phyloP scores from a whole-genome alignment of 495 filamentous ascomycete genomes.

The Aspergillus funiculosus region DNA sequence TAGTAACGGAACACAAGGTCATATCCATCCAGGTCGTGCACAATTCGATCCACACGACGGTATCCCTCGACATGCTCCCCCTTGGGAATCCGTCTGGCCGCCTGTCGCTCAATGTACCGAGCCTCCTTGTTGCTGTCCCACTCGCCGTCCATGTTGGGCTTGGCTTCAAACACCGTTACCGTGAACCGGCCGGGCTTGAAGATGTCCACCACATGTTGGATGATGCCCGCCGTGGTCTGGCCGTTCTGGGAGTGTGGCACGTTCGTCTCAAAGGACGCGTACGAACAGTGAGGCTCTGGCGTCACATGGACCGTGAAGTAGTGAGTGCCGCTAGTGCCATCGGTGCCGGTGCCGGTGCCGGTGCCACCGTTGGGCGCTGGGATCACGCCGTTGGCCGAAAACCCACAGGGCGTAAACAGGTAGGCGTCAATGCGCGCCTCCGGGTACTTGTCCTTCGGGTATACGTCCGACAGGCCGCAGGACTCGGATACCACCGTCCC shows the following conservation, averaged over 20 bases:
- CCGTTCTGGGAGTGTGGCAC: constrained; percentile 87
- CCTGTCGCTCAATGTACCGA: constrained; percentile 42
- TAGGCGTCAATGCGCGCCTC: constrained; percentile 95
- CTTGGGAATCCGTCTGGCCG: constrained; percentile 51
- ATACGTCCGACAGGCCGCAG: constrained; percentile 86
- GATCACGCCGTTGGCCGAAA: constrained; percentile 95
- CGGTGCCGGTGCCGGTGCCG: constrained; percentile 45
- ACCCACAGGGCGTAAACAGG: constrained; percentile 94
- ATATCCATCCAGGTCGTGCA: constrained; percentile 96
- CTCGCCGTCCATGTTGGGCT: constrained; percentile 47
- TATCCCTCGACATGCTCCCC: constrained; percentile 88
- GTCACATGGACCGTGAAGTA: constrained; percentile 99
- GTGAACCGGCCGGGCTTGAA: constrained; percentile 96
- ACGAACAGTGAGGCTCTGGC: constrained; percentile 96
- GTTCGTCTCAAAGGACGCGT: constrained; percentile 98
- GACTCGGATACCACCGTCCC: constrained; percentile 88
- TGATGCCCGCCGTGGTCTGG: constrained; percentile 79
- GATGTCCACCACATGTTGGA: constrained; percentile 89
- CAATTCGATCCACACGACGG: constrained; percentile 84
- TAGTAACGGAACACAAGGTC: constrained; percentile 96
- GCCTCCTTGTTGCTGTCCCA: constrained; percentile 31
- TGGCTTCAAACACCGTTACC: constrained; percentile 93
- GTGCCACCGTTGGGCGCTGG: constrained; percentile 63
- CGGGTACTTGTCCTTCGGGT: constrained; percentile 79
- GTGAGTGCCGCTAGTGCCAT: constrained; percentile 58